Base-by-base conservation (phyloP, 495 filamentous ascomycete genomes). In the Neurospora sp. region DNA sequence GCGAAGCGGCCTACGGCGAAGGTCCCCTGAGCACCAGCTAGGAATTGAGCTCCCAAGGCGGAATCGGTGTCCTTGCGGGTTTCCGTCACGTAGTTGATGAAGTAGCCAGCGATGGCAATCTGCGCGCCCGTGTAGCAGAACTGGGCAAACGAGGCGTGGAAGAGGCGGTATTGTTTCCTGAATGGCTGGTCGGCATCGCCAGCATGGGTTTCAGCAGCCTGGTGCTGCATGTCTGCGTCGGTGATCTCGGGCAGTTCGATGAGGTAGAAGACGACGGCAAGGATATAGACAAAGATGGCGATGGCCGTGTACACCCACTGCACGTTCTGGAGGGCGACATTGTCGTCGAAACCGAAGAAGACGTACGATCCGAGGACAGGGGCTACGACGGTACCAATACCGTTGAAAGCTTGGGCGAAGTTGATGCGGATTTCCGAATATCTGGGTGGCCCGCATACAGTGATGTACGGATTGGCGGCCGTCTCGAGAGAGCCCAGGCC, bases 231-330 rank as follows among this genome's bases (percentile, higher is more conserved):
- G 79, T 93, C 91, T 39, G 90, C 90, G 76, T 94, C 91, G 4
- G 91, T 92, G 76, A 93, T 87, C 80, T 93, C 91, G 38, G 91
- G 91, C 44, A 93, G 91, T 0, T 84, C 84, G 6, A 87, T 85
- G 41, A 92, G 77, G 80, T 85, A 90, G 83, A 93, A 93, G 69
- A 91, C 83, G 70, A 87, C 77, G 18, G 90, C 89, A 5, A 94
- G 86, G 40, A 88, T 41, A 78, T 87, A 88, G 70, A 93, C 91
- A 77, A 93, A 93, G 81, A 83, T 82, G 16, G 90, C 91, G 71
- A 93, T 91, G 42, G 89, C 91, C 6, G 93, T 85, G 79, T 94
- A 94, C 4, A 91, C 90, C 90, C 90, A 93, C 78, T 93, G 91
- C 16, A 93, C 92, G 74, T 87, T 87, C 31, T 80, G 72, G 23